Conservation (phyloP, 768 basidiomycete genomes). For the Clitopilus hobsonii region DNA sequence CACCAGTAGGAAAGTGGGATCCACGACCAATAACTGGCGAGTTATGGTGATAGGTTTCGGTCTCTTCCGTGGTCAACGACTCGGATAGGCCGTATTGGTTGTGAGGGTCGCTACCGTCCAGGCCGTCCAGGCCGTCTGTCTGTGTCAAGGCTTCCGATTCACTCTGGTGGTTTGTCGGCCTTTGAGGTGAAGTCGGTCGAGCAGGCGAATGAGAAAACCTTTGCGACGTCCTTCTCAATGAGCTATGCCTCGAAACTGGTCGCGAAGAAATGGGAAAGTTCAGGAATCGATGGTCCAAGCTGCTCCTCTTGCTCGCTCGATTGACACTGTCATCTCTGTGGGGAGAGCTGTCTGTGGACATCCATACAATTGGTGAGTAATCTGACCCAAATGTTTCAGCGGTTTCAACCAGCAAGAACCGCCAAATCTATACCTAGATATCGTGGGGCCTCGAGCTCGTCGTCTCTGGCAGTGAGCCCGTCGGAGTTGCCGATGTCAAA, state of each 20-base stretch:
- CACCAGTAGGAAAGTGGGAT: background rate
- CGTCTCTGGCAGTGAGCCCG: background rate
- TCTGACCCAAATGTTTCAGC: too few species aligned
- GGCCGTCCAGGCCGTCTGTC: background rate
- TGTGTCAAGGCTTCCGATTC: background rate
- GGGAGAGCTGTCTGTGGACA: background rate
- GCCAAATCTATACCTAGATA: background rate
- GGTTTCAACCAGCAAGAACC: background rate
- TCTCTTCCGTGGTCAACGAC: background rate
- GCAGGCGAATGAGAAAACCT: background rate
- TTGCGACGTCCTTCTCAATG: background rate
- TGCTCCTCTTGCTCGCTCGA: background rate
- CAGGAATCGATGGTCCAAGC: background rate
- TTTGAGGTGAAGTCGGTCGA: background rate
- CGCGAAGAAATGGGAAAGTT: background rate
- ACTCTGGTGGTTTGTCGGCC: background rate
- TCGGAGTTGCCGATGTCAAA: too few species aligned
- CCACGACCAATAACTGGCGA: background rate
- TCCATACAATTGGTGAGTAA: too few species aligned
- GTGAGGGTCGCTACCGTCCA: background rate
- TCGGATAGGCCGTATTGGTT: background rate
- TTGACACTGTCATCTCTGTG: background rate
- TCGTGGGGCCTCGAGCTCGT: background rate
- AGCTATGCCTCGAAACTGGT: background rate
- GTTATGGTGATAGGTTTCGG: background rate